phyloP scores from a whole-genome alignment of 2,329 filamentous ascomycete genomes.

The Pseudodiploospora longispora region DNA sequence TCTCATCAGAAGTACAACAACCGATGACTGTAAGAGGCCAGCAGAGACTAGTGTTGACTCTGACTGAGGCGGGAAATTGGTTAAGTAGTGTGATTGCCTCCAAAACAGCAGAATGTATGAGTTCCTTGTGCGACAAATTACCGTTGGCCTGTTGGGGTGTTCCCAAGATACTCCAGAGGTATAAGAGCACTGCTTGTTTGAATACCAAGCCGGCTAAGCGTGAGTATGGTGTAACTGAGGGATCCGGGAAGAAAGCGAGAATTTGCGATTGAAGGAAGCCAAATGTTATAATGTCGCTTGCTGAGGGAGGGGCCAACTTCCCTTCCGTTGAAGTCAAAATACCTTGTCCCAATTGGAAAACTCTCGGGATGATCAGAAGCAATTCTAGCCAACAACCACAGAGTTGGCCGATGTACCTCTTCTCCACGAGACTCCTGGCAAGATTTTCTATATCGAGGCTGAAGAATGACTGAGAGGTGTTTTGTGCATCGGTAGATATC shows the following conservation, averaged over 20 bases:
- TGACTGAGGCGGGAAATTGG: conserved; percentile 22
- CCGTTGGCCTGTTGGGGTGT: conserved; percentile 16
- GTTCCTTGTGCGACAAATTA: conserved; percentile 13
- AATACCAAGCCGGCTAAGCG: conserved; percentile 34
- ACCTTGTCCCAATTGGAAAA: conserved; percentile 35
- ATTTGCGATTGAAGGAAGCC: conserved; percentile 34
- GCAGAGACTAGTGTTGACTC: conserved; percentile 32
- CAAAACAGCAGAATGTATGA: conserved; percentile 21
- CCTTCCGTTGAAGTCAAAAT: conserved; percentile 25
- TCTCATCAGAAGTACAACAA: conserved; percentile 24
- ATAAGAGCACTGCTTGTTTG: conserved; percentile 36
- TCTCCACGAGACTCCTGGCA: conserved; percentile 20
- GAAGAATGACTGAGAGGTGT: conserved; percentile 21
- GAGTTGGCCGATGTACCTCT: conserved; percentile 27
- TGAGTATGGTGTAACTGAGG: conserved; percentile 26
- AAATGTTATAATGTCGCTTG: conserved; percentile 36
- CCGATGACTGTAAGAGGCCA: conserved; percentile 32
- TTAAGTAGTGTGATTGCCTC: conserved; percentile 22
- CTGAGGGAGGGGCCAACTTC: conserved; percentile 17
- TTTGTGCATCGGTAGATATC: conserved; percentile 32
- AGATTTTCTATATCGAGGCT: conserved; percentile 22
- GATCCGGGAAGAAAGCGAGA: conserved; percentile 29
- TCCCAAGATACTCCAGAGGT: conserved; percentile 29
- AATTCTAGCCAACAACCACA: conserved; percentile 33
- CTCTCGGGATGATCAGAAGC: conserved; percentile 27